Evolutionary conservation across 345 rosid genomes (phyloP), one percentile per base, ranked within the genome.

Genomic region (Triadica sebifera): DNA sequence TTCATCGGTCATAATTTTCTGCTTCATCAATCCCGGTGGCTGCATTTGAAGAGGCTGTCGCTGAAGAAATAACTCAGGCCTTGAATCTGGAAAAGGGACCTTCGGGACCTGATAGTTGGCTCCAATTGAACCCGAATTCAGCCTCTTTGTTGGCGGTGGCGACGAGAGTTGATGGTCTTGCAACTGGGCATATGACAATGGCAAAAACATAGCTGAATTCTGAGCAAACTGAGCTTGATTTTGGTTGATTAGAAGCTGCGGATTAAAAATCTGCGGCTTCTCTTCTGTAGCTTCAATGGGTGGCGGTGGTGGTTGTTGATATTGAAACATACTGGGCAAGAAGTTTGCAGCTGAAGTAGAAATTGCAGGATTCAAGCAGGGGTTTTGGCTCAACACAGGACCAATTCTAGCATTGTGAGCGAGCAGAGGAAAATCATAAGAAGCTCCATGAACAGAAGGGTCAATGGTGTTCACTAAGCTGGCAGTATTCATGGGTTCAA

Each of bases 141-240:
- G 74, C 71, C 74, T 74, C 76, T 87, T 87, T 0, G 85, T 72
- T 29, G 87, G 88, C 0, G 93, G 81, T 9, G 85, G 74, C 6
- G 89, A 82, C 29, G 83, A 71, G 57, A 84, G 80, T 50, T 86
- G 89, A 58, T 86, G 92, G 74, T 83, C 85, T 73, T 86, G 88
- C 81, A 84, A 66, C 24, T 75, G 83, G 16, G 80, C 53, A 16
- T 72, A 73, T 0, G 87, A 49, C 15, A 79, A 65, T 0, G 90
- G 91, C 53, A 87, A 65, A 77, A 85, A 76, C 80, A 83, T n/a
- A 45, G 91, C 69, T 0, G 88, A 90, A 12, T 84, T 88, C 22
- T 78, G 93, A 0, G 82, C 47, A 65, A 77, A 86, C 49, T 73
- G 89, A 19, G 84, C 74, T 50, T 85, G 97, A 65, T 78, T 86